A percentile compares a stretch with the other conserved stretches of the same genome.
phyloP scores from a whole-genome alignment of 169 alveolate genomes.

The Babesia gibsoni region DNA sequence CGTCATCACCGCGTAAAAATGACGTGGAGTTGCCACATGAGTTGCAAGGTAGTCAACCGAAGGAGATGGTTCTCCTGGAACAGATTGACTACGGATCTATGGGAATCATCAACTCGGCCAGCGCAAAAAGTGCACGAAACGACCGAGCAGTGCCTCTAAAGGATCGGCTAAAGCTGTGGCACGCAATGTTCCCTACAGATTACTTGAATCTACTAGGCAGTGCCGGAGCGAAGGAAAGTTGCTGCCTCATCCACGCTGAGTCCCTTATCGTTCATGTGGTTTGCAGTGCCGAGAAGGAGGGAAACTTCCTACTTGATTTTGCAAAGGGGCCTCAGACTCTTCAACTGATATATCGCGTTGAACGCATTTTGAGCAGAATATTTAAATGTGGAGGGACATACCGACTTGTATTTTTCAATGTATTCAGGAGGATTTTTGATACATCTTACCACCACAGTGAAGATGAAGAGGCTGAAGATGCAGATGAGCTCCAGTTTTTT shows the following conservation, averaged over 20 bases:
- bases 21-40: not conserved
- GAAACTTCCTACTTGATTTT: conserved; percentile 39
- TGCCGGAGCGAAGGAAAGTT: conserved; percentile 48
- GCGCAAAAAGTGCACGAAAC: conserved; percentile 13
- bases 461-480: conserved; percentile 14
- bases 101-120: conserved; percentile 32
- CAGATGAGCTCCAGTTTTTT: conserved; percentile 33
- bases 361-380: conserved; percentile 18
- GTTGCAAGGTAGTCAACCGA: not conserved
- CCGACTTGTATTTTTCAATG: conserved; percentile 68
- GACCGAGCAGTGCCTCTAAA: conserved; percentile 15
- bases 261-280: conserved; percentile 53
- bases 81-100: conserved; percentile 26
- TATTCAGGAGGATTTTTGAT: conserved; percentile 63
- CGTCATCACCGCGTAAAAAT: not conserved
- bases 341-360: conserved; percentile 55
- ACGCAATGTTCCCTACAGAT: conserved; percentile 46
- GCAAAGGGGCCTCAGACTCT: conserved; percentile 55
- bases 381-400: conserved; percentile 48
- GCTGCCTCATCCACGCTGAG: conserved; percentile 56
- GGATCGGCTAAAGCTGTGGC: conserved; percentile 56
- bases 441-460: conserved; percentile 1
- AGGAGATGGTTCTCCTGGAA: not conserved
- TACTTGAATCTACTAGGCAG: conserved; percentile 30
- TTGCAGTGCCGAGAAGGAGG: conserved; percentile 59